Conservation (phyloP, 202 grass and related monocot species). For the Brachypodium distachyon region DNA sequence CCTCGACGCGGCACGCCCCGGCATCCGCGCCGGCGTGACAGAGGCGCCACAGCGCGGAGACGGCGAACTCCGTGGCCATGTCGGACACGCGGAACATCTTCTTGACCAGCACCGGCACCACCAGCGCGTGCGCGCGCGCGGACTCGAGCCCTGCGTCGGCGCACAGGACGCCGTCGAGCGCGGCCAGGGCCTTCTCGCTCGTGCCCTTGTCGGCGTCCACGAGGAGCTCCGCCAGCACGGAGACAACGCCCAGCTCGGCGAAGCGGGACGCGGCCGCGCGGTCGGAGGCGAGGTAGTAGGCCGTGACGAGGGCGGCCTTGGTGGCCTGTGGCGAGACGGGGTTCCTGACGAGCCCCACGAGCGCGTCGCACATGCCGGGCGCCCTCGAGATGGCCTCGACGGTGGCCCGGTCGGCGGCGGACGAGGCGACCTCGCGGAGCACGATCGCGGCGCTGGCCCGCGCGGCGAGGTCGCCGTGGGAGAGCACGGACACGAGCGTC, state of each 20-base stretch:
- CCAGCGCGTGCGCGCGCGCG: slow-evolving; percentile 41
- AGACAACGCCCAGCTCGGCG: slow-evolving; percentile 18
- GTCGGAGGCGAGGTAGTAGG: slow-evolving; percentile 48
- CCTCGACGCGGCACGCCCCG: slow-evolving; percentile 42
- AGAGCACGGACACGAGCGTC: slow-evolving; percentile 36
- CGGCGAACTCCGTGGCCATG: slow-evolving; percentile 88
- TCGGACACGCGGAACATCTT: slow-evolving; percentile 92
- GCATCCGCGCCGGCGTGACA: slow-evolving; percentile 29
- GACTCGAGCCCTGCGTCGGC: slow-evolving; percentile 25
- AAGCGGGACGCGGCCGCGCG: slow-evolving; percentile 21
- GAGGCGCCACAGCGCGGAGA: slow-evolving; percentile 85
- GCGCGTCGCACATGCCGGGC: slow-evolving; percentile 17
- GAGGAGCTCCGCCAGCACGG: slow-evolving; percentile 36
- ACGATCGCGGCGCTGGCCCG: slow-evolving; percentile 44
- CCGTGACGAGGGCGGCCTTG: slow-evolving; percentile 61
- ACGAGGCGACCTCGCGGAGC: slow-evolving; percentile 52
- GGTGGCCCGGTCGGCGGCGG: slow-evolving; percentile 4
- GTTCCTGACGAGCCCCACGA: slow-evolving; percentile 27
- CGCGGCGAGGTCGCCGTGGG: slow-evolving; percentile 22
- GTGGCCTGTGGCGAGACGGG: slow-evolving; percentile 54
- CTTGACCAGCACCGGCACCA: slow-evolving; percentile 76
- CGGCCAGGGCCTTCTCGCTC: slow-evolving; percentile 64
- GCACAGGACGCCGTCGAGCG: slow-evolving; percentile 43
- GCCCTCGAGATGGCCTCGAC: slow-evolving; percentile 33
- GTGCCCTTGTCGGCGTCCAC: slow-evolving; percentile 67